Evolutionary conservation across 129 eudicot species (phyloP).

Genomic region (Artemisia annua): DNA sequence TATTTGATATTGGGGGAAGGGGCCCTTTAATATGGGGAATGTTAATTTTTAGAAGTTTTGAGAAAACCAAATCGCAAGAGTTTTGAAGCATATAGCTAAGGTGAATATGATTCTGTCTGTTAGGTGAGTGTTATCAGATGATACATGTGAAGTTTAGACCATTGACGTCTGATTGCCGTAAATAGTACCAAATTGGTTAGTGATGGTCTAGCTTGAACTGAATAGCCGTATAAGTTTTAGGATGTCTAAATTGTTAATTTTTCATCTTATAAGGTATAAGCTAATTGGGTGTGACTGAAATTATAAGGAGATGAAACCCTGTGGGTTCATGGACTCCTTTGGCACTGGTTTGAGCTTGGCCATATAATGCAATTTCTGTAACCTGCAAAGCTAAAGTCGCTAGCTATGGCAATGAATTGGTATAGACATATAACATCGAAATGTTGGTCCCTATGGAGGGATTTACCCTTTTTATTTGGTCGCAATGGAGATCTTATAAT

Average conservation of each 20-base stretch:
- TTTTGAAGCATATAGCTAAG: conserved; percentile 23
- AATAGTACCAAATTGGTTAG: not conserved
- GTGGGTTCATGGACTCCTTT: conserved; percentile 2
- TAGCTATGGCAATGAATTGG: not conserved
- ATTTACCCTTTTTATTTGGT: not conserved
- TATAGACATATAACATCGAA: not conserved
- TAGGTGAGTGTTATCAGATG: conserved; percentile 7
- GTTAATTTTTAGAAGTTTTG: not conserved
- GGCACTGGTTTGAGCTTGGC: not conserved
- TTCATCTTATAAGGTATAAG: not conserved
- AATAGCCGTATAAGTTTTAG: conserved; percentile 2
- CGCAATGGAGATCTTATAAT: too few relatives aligned
- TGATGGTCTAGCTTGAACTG: conserved; percentile 9
- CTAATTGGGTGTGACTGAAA: not conserved
- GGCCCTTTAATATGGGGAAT: conserved; percentile 10
- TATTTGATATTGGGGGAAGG: too few relatives aligned
- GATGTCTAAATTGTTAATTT: conserved; percentile 13
- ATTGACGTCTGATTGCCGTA: not conserved
- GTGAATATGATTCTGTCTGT: conserved; percentile 7
- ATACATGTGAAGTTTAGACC: conserved; percentile 6
- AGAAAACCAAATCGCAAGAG: conserved; percentile 14
- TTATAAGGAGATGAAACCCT: conserved; percentile 3
- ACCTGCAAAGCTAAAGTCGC: not conserved
- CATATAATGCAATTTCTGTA: conserved; percentile 1
- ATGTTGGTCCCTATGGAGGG: not conserved